A percentile compares a stretch with the other conserved stretches of the same genome.
phyloP scores from a whole-genome alignment of 2,329 filamentous ascomycete species.

The Penicillium hordei region DNA sequence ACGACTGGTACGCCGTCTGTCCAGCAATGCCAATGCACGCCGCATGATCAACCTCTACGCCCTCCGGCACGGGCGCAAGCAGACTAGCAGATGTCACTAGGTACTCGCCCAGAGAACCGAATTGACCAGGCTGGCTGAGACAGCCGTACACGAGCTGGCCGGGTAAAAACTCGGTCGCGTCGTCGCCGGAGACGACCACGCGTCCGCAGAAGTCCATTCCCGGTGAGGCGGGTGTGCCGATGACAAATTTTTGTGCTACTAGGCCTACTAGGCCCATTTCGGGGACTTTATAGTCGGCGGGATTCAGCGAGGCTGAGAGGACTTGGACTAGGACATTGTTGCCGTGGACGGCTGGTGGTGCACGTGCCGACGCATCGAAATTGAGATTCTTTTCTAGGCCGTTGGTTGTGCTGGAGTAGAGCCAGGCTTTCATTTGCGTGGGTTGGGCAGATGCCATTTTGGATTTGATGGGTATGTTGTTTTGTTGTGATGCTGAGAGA shows the following conservation, averaged over 20 bases:
- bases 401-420: conserved; percentile 49
- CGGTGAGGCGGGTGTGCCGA: conserved; percentile 43
- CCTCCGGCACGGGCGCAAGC: conserved; percentile 44
- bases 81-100: conserved; percentile 35
- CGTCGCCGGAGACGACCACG: conserved; percentile 35
- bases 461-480: neutral
- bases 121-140: conserved; percentile 27
- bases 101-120: conserved; percentile 49
- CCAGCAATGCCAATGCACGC: conserved; percentile 45
- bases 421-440: conserved; percentile 58
- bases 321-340: conserved; percentile 56
- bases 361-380: conserved; percentile 44
- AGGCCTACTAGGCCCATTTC: conserved; percentile 50
- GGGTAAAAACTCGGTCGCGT: conserved; percentile 29
- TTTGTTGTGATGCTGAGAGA: neutral
- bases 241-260: conserved; percentile 40
- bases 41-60: conserved; percentile 42
- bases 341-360: conserved; percentile 41
- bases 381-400: conserved; percentile 56
- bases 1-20: conserved; percentile 47
- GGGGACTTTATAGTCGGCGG: conserved; percentile 61
- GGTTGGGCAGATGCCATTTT: conserved; percentile 10
- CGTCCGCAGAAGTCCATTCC: conserved; percentile 50
- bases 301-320: conserved; percentile 55
- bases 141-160: conserved; percentile 51